Evolutionary conservation across 1,139 yeast species (phyloP).

Genomic region (Scheffersomyces titani): DNA sequence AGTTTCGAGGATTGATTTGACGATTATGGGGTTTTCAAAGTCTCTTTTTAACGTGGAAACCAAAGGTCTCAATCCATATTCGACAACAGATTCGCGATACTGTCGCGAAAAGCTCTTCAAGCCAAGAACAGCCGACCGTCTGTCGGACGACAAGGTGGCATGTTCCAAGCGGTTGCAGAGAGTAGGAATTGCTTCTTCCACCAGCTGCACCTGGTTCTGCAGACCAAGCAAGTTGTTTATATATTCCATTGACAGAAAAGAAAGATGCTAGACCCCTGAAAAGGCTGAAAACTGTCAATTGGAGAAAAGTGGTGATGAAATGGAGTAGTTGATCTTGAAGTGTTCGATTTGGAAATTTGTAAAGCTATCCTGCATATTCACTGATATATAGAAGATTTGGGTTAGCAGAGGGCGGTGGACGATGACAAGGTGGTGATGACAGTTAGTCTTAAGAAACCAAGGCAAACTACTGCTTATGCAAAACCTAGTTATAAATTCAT

Average conservation of each 20-base stretch:
- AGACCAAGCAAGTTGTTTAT: constrained; percentile 38
- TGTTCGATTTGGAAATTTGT: constrained; percentile 1
- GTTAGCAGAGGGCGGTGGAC: no score
- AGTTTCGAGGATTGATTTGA: constrained; percentile 84
- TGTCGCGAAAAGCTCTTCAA: constrained; percentile 88
- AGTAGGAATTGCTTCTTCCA: constrained; percentile 86
- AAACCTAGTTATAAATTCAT: background rate
- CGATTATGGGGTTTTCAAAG: constrained; percentile 65
- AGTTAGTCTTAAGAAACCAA: background rate
- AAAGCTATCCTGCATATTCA: background rate
- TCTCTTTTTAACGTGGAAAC: constrained; percentile 69
- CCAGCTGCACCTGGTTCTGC: constrained; percentile 49
- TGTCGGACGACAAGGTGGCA: constrained; percentile 78
- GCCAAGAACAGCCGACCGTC: constrained; percentile 89
- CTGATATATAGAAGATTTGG: background rate
- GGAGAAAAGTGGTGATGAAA: constrained; percentile 2
- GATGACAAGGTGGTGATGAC: background rate
- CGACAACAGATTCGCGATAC: constrained; percentile 87
- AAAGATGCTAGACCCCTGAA: background rate
- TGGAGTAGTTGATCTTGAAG: background rate
- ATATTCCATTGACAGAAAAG: constrained; percentile 32
- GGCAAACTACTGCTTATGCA: background rate
- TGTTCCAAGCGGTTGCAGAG: constrained; percentile 85
- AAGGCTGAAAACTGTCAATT: constrained; percentile 1
- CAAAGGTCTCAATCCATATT: constrained; percentile 80